Percentiles rank a stretch among this genome's conserved stretches.
Conservation (phyloP, 176 grass and related monocot genomes). For the Aegilops tauschii region DNA sequence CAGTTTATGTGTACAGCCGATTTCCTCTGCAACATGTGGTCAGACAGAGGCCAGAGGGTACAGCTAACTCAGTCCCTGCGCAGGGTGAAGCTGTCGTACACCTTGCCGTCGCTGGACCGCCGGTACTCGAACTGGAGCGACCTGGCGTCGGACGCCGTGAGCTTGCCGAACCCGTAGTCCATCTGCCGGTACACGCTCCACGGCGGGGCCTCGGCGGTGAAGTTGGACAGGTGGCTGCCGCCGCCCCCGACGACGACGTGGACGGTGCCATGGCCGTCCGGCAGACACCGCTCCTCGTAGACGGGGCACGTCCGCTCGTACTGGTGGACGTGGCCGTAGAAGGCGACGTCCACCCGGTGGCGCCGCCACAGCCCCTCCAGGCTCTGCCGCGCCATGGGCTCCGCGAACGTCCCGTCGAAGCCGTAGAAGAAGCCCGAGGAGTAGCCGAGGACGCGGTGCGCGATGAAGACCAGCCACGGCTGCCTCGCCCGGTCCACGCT, state of each 20-base stretch:
- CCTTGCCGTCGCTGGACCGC: slow-evolving; percentile 48
- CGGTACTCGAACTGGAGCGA: slow-evolving; percentile 77
- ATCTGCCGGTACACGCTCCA: slow-evolving; percentile 77
- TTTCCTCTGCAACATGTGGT: too few species aligned
- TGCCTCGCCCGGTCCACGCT: slow-evolving; percentile 76
- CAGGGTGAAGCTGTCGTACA: slow-evolving; percentile 77
- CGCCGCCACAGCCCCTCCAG: slow-evolving; percentile 75
- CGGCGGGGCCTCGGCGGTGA: slow-evolving; percentile 35
- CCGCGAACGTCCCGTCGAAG: slow-evolving; percentile 40
- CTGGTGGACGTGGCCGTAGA: slow-evolving; percentile 87
- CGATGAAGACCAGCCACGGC: slow-evolving; percentile 84
- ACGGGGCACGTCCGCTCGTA: slow-evolving; percentile 85
- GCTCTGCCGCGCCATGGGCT: slow-evolving; percentile 66
- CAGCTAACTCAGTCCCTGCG: not conserved
- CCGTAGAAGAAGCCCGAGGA: slow-evolving; percentile 58
- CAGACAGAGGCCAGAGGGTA: too few species aligned
- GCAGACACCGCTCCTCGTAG: slow-evolving; percentile 47
- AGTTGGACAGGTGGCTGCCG: slow-evolving; percentile 64
- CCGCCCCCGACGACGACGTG: slow-evolving; percentile 71
- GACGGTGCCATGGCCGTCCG: slow-evolving; percentile 66
- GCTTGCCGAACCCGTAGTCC: slow-evolving; percentile 76
- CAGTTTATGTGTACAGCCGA: not conserved
- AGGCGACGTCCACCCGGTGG: slow-evolving; percentile 70
- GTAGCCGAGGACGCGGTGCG: slow-evolving; percentile 84
- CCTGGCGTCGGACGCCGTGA: slow-evolving; percentile 67